These are phyloP conservation scores for Russula ochroleuca DNA, from an alignment of 768 basidiomycete genomes.

Conservation along the genomic window DNA sequence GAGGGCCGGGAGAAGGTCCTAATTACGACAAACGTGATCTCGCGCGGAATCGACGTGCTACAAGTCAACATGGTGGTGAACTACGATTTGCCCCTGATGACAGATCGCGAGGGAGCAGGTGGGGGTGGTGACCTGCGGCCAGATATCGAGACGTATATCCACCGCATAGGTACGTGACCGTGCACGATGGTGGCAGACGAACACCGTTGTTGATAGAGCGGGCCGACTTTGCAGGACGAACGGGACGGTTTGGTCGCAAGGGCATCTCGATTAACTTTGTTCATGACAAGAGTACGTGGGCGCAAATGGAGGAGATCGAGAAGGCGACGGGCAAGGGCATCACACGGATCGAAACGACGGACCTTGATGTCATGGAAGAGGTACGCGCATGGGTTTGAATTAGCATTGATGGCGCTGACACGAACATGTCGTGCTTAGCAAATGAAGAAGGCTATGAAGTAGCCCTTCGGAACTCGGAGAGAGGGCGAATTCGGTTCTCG, in stretches of 20 bases:
- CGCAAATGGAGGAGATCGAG: constrained; percentile 89
- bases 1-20: constrained; percentile 95
- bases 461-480: background rate
- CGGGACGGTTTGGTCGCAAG: constrained; percentile 95
- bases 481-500: background rate
- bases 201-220: constrained; percentile 4
- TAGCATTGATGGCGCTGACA: background rate
- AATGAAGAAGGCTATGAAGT: constrained; percentile 81
- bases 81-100: constrained; percentile 89
- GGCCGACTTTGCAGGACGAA: constrained; percentile 63
- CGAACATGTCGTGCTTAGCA: constrained; percentile 41
- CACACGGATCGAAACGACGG: constrained; percentile 79
- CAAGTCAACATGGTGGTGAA: constrained; percentile 99
- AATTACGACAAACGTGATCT: constrained; percentile 98
- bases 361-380: constrained; percentile 92
- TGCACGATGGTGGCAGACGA: background rate
- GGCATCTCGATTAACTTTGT: constrained; percentile 98
- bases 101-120: constrained; percentile 51
- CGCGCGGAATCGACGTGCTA: constrained; percentile 95
- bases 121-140: constrained; percentile 54
- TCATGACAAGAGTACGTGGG: constrained; percentile 81
- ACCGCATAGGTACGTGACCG: constrained; percentile 77
- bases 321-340: constrained; percentile 72
- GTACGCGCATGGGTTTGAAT: constrained; percentile 40
- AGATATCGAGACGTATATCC: constrained; percentile 96